Conservation (phyloP, 2,329 filamentous ascomycete species). For the Colletotrichum sp. region DNA sequence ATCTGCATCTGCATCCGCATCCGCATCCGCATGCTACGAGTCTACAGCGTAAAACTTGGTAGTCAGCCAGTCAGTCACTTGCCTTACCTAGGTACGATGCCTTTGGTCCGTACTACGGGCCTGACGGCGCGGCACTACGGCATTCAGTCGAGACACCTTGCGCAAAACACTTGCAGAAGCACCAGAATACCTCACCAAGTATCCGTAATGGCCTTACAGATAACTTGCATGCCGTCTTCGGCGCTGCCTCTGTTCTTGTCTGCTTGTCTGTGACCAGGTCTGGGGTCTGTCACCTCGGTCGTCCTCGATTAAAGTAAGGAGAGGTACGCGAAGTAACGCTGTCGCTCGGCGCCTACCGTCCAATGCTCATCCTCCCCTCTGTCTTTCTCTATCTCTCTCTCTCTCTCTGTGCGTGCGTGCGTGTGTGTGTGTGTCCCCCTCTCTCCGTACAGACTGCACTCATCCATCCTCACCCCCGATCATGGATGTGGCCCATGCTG, state of each 20-base stretch:
- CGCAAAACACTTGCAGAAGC: background rate
- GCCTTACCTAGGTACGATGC: background rate
- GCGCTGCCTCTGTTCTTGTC: background rate
- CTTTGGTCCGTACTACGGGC: background rate
- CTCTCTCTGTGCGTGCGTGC: background rate
- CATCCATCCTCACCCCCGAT: background rate
- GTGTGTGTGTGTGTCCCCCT: too few species aligned
- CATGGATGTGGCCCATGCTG: slow-evolving; percentile 6
- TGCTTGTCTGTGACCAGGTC: background rate
- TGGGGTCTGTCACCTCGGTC: slow-evolving; percentile 11
- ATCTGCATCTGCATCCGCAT: background rate
- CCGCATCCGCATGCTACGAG: background rate
- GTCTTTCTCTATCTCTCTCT: background rate
- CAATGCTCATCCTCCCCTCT: background rate
- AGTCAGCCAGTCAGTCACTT: background rate
- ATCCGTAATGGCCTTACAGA: background rate
- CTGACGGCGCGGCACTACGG: background rate
- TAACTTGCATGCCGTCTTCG: slow-evolving; percentile 4
- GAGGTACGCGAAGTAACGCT: slow-evolving; percentile 14
- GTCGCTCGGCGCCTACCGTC: slow-evolving; percentile 19
- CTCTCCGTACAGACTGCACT: background rate
- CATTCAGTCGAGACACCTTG: background rate
- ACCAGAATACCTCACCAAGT: background rate
- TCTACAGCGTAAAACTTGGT: background rate
- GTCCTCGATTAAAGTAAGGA: slow-evolving; percentile 19